phyloP scores from a whole-genome alignment of 108 stramenopile genomes.

The Nannochloropsis salina region DNA sequence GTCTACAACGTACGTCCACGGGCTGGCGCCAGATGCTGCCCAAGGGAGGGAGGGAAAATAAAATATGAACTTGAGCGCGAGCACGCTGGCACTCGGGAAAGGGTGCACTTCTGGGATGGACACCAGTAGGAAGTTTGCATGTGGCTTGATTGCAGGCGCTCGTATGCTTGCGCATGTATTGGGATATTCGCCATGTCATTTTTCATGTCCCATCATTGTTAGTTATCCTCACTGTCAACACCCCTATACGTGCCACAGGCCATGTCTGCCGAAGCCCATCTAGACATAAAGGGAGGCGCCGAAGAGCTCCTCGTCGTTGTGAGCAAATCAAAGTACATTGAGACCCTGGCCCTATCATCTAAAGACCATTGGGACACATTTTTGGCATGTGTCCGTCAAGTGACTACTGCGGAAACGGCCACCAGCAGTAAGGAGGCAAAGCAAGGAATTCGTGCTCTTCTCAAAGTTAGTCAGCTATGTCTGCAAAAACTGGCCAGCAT shows the following conservation, averaged over 20 bases:
- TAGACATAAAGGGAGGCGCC: neutral
- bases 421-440: neutral
- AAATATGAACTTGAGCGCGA: too few species aligned
- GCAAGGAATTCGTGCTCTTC: neutral
- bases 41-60: too few species aligned
- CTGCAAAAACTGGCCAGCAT: neutral
- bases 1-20: too few species aligned
- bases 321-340: neutral
- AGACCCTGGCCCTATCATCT: neutral
- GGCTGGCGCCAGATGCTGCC: too few species aligned
- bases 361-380: neutral
- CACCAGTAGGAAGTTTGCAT: too few species aligned
- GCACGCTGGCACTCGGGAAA: too few species aligned
- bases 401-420: neutral
- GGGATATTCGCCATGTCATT: too few species aligned
- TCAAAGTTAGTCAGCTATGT: neutral
- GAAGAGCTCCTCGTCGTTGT: neutral
- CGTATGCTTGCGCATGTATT: too few species aligned
- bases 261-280: neutral
- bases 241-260: neutral
- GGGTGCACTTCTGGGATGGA: too few species aligned
- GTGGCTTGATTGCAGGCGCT: too few species aligned
- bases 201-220: too few species aligned
- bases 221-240: neutral
- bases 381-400: neutral